A percentile compares a stretch with the other conserved stretches of the same genome.
Evolutionary conservation across 2,329 filamentous ascomycete genomes (phyloP).

Genomic region (Phyllosticta ampelicida): DNA sequence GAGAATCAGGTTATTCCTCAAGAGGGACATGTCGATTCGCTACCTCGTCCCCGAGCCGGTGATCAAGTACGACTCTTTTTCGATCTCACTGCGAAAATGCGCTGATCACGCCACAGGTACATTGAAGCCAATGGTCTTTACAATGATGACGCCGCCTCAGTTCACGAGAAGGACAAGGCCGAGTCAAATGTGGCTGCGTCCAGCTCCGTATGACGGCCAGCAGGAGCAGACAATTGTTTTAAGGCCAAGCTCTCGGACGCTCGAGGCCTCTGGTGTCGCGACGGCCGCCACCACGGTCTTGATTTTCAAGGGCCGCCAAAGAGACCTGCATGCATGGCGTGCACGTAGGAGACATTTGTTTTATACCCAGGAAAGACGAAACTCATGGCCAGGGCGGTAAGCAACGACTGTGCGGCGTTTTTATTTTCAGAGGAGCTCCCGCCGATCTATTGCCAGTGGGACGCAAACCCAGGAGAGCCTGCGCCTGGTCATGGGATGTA

Average conservation of each 20-base stretch:
- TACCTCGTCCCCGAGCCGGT: conserved; percentile 26
- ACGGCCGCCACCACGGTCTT: background rate
- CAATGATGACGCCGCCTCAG: conserved; percentile 27
- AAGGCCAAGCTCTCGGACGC: background rate
- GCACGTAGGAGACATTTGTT: background rate
- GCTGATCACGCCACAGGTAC: conserved; percentile 27
- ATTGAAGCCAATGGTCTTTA: conserved; percentile 31
- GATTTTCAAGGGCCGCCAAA: background rate
- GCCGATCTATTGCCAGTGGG: too few relatives aligned
- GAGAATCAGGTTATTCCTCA: conserved; percentile 65
- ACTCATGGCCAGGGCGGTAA: background rate
- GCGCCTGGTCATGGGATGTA: background rate
- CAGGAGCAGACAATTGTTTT: background rate
- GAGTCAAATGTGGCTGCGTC: background rate
- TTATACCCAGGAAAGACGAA: background rate
- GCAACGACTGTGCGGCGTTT: background rate
- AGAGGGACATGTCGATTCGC: conserved; percentile 31
- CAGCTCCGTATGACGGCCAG: background rate
- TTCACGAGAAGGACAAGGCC: conserved; percentile 21
- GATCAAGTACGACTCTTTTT: background rate
- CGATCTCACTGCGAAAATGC: background rate
- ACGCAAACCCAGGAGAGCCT: background rate
- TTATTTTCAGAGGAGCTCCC: background rate
- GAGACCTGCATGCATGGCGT: background rate
- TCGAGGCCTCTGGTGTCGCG: background rate